Evolutionary conservation across 768 basidiomycete genomes (phyloP), one percentile per base, ranked within the genome.

Genomic region (Suillus bovinus): DNA sequence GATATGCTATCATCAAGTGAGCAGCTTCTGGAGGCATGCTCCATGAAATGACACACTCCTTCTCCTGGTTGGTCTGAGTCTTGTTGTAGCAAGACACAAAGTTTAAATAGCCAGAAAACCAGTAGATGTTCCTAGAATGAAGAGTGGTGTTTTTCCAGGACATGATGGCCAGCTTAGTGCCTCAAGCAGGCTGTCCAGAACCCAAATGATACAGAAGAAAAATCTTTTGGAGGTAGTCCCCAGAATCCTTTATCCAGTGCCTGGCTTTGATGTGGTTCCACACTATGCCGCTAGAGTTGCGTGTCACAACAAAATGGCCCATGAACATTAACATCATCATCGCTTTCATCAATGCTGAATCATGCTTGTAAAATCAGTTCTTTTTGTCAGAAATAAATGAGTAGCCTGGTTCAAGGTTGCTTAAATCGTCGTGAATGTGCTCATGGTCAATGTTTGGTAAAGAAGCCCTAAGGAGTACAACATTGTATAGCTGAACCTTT

Each of bases 21-120:
- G 47, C 47, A 49, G 47, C 47, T 27, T 49, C 47, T 49, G 47
- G 47, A 27, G 27, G 47, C 47, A 49, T 49, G 47, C 47, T 49
- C 6, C 9, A 2, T 0, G 4, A 49, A 49, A 49, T 49, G 8
- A 27, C 47, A 14, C 4, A 16, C 27, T 49, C 47, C 47, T 49
- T 49, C 27, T 49, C 47, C 27, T 49, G 24, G 47, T 49, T 27
- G 14, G 47, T 27, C 8, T 49, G 47, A 27, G 47, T 49, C 8
- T 49, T 49, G 47, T 49, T 49, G 27, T 49, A 49, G 8, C 4
- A 8, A 1, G 16, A 49, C 9, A 49, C 8, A 2, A 49, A 49
- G 5, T 49, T 49, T 27, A 49, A 49, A 49, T 27, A 2, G 16
- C 47, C 27, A 4, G 47, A 49, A 27, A 49, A 49, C 47, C 27